phyloP scores from a whole-genome alignment of 768 basidiomycete genomes.

The Mycena albidolilacea region DNA sequence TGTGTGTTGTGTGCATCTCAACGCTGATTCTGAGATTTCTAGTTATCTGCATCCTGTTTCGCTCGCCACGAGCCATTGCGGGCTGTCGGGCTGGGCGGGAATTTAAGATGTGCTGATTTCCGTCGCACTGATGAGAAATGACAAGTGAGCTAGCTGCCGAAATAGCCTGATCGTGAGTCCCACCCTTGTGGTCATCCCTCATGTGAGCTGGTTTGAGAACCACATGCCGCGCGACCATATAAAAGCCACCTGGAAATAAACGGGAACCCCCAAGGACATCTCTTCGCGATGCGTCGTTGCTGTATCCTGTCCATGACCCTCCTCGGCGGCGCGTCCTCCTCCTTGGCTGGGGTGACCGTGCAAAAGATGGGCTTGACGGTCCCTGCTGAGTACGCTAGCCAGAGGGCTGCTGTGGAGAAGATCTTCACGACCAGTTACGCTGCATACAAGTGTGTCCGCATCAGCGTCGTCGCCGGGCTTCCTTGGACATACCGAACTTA shows the following conservation, averaged over 20 bases:
- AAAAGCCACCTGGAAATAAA: background rate
- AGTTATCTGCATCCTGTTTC: no score
- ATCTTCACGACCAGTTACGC: slow-evolving; percentile 60
- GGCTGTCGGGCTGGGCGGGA: no score
- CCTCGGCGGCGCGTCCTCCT: slow-evolving; percentile 17
- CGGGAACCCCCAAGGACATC: background rate
- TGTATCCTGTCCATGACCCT: slow-evolving; percentile 10
- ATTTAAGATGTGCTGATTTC: no score
- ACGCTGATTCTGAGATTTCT: no score
- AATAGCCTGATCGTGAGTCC: no score
- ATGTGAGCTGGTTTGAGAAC: background rate
- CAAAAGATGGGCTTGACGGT: slow-evolving; percentile 55
- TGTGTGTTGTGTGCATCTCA: no score
- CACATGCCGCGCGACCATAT: background rate
- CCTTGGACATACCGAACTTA: background rate
- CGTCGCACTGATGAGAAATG: no score
- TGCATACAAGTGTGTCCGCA: slow-evolving; percentile 58
- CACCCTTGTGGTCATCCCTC: no score
- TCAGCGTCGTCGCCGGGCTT: background rate
- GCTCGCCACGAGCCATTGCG: no score
- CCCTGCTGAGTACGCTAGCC: slow-evolving; percentile 51
- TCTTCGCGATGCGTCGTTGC: slow-evolving; percentile 24
- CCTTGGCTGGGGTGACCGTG: slow-evolving; percentile 44
- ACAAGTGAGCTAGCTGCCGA: no score
- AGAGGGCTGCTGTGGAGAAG: slow-evolving; percentile 53